Base-by-base conservation (phyloP, 2,329 filamentous ascomycete genomes). In the Metarhizium robertsii region DNA sequence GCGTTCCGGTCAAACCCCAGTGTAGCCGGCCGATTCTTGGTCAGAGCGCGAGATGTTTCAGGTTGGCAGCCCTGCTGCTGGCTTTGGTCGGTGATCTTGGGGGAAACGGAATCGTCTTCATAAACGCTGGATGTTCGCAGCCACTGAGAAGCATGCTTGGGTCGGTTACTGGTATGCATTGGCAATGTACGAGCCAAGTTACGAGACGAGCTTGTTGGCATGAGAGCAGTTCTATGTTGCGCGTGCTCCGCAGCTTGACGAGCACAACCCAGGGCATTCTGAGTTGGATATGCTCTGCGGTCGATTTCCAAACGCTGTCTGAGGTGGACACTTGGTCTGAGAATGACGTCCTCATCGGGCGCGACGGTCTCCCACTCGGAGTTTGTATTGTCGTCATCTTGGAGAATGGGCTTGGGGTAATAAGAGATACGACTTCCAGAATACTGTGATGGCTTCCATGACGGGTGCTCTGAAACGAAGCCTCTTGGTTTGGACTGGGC, bases 331-430 rank as follows among this genome's bases (percentile, higher is more conserved):
- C 20, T 18, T 34, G 47, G 25, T 6, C 40, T 34, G 8, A 42
- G 20, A 14, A 40, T 29, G 8, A 46, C 40, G 20, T 18, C 34
- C n/a, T 43, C 40, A 18, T 50, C 46, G 2, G 55, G 57, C 29
- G 60, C 63, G 14, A 67, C 58, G 0, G 66, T 68, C 51, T 69
- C 67, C 66, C 66, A 69, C 25, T 67, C 65, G 2, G 67, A 68
- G 50, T 53, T 52, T 4, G 59, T 30, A 20, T 59, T 59, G 18
- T 66, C 63, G 16, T 61, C 56, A 20, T 57, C 58, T 2, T 53
- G 53, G 1, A 55, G 38, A 32, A 52, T 42, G 18, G 55, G 18
- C 34, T 38, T 38, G 5, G 45, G 30, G 11, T 54, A 52, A 11
- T 42, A 34, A 16, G 52, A 42, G 7, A 53, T 53, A 42, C 50